Evolutionary conservation across 2,329 filamentous ascomycete species (phyloP).

Genomic region (Diaporthe longicolla): DNA sequence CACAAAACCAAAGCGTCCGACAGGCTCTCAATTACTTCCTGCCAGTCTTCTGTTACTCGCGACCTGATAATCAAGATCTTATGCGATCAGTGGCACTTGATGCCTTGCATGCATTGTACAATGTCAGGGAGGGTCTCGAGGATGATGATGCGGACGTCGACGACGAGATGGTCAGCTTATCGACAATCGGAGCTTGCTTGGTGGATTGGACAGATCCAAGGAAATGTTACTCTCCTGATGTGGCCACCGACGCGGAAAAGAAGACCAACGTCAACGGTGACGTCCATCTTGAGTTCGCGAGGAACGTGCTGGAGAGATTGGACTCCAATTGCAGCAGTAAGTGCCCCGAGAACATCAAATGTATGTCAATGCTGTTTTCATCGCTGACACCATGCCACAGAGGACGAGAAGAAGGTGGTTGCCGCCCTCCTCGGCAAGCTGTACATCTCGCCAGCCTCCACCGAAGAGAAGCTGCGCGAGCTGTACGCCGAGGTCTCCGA

Average conservation of each 20-base stretch:
- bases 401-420: conserved; percentile 89
- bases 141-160: conserved; percentile 82
- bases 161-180: conserved; percentile 84
- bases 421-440: conserved; percentile 86
- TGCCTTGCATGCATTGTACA: conserved; percentile 81
- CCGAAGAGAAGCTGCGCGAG: conserved; percentile 69
- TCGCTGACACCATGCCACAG: conserved; percentile 55
- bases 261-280: conserved; percentile 77
- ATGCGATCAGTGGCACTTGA: conserved; percentile 83
- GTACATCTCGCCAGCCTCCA: conserved; percentile 78
- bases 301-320: conserved; percentile 82
- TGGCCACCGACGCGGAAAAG: conserved; percentile 69
- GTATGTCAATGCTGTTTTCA: background rate
- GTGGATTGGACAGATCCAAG: conserved; percentile 96
- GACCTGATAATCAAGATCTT: conserved; percentile 83
- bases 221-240: conserved; percentile 73
- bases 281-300: conserved; percentile 84
- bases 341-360: conserved; percentile 52
- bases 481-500: conserved; percentile 71
- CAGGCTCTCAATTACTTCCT: conserved; percentile 95
- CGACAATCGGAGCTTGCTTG: conserved; percentile 83
- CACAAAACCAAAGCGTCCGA: conserved; percentile 83
- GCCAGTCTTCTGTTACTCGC: conserved; percentile 92
- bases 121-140: conserved; percentile 78
- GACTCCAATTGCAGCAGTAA: conserved; percentile 77